Base-by-base conservation (phyloP, 2,329 filamentous ascomycete genomes). In the Colletotrichum sp. region DNA sequence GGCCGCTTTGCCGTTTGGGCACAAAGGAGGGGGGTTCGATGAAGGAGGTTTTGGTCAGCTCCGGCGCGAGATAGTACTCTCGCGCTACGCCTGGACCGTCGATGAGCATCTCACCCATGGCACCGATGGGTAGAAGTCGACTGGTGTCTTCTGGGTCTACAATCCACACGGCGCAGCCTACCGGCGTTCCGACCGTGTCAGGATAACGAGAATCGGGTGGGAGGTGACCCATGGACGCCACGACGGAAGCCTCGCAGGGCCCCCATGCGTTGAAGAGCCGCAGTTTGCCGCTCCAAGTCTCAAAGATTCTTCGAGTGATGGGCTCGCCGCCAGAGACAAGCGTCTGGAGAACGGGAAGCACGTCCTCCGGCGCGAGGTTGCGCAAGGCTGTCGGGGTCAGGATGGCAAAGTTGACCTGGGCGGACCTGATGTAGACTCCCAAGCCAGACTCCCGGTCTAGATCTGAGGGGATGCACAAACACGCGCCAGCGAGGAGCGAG, bases 271-370 rank as follows among this genome's bases (percentile, higher is more conserved):
- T 78, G 48, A 79, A 43, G 39, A 78, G 16, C 28, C 25, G 52
- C 32, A 30, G 39, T 56, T 28, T 43, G 39, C 32, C 67, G 36
- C 16, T 18, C 78, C 78, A 79, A 1, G 39, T 62, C 8, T 52
- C 36, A n/a, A 76, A 69, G 65, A 71, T 32, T 9, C 70, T 66
- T n/a, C 66, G 58, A 16, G 68, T 76, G 36, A 79, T 72, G 13
- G 78, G 74, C 52, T 79, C 78, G 28, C 79, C 78, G 22, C 56
- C 75, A 6, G 79, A 75, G 36, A n/a, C 66, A 2, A 79, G 60
- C 12, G 70, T 74, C 12, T 66, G 36, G 16, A 79, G 68, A 1
- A 6, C 3, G 25, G 48, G 16, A 12, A 27, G 12, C 36, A 32
- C 52, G 16, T 32, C 43, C 30, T 12, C 30, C 18, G 64, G 64